phyloP scores from a whole-genome alignment of 352 stramenopile genomes.

The Phytophthora pisi region DNA sequence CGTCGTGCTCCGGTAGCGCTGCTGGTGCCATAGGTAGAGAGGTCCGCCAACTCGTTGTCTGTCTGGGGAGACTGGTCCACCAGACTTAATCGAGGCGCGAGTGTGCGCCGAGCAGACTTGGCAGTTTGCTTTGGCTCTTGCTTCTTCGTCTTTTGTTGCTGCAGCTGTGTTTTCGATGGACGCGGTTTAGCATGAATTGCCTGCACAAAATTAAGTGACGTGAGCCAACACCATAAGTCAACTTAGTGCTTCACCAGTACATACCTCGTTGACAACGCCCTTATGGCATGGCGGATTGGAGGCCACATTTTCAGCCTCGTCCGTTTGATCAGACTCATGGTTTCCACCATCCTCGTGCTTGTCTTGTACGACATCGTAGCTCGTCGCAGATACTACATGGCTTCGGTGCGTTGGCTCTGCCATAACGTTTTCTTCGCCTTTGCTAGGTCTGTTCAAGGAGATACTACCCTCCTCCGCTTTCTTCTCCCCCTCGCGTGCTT shows the following conservation, averaged over 20 bases:
- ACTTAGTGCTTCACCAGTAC: not conserved
- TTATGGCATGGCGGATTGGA: constrained; percentile 9
- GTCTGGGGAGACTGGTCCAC: constrained; percentile 24
- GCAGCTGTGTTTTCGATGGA: constrained; percentile 12
- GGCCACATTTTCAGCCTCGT: constrained; percentile 1
- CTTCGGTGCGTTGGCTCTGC: not conserved
- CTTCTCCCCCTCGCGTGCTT: constrained; percentile 5
- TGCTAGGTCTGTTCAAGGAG: not conserved
- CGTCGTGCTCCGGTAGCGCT: constrained; percentile 6
- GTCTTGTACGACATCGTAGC: not conserved
- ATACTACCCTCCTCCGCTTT: not conserved
- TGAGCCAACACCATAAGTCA: constrained; percentile 3
- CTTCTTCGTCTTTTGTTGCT: constrained; percentile 18
- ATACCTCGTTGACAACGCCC: constrained; percentile 18
- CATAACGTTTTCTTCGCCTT: not conserved
- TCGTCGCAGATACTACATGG: constrained; percentile 7
- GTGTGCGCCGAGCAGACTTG: constrained; percentile 31
- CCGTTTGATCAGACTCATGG: not conserved
- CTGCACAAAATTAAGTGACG: constrained; percentile 4
- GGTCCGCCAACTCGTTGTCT: constrained; percentile 24
- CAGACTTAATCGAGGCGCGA: constrained; percentile 25
- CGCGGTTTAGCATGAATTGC: constrained; percentile 3
- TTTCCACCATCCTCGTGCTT: constrained; percentile 4
- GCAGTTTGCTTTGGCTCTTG: constrained; percentile 15
- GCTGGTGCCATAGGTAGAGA: constrained; percentile 3